phyloP scores from a whole-genome alignment of 441 rosid species.

The Eruca vesicaria region DNA sequence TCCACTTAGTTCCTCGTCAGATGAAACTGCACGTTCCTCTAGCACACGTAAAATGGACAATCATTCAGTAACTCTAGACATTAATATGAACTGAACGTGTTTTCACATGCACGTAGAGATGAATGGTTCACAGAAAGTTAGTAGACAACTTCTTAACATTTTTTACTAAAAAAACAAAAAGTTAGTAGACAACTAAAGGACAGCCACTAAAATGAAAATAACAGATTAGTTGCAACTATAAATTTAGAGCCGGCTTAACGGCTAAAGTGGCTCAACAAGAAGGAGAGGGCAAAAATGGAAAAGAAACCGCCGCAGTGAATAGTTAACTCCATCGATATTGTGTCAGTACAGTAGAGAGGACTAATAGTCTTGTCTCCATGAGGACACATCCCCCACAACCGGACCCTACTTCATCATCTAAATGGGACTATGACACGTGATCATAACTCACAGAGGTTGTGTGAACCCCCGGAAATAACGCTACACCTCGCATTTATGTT shows the following conservation, averaged over 20 bases:
- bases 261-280: conserved; percentile 23
- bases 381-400: conserved; percentile 24
- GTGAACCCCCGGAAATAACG: conserved; percentile 40
- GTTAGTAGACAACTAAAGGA: too few species aligned
- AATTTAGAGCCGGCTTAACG: not conserved
- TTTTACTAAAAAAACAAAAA: too few species aligned
- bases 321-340: conserved; percentile 31
- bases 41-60: not conserved
- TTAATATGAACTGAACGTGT: not conserved
- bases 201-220: not conserved
- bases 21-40: conserved; percentile 81
- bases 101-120: conserved; percentile 5
- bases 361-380: conserved; percentile 33
- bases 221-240: not conserved
- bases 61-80: not conserved
- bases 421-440: conserved; percentile 5
- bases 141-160: not conserved
- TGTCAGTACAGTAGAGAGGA: conserved; percentile 35
- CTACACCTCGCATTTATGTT: conserved; percentile 26
- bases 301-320: conserved; percentile 37
- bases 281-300: conserved; percentile 26
- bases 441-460: not conserved
- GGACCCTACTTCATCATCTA: conserved; percentile 25
- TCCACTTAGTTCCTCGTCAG: conserved; percentile 67
- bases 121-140: not conserved